A percentile compares a stretch with the other conserved stretches of the same genome.
Evolutionary conservation across 352 stramenopile species (phyloP).

Genomic region (Phytophthora gonapodyides): DNA sequence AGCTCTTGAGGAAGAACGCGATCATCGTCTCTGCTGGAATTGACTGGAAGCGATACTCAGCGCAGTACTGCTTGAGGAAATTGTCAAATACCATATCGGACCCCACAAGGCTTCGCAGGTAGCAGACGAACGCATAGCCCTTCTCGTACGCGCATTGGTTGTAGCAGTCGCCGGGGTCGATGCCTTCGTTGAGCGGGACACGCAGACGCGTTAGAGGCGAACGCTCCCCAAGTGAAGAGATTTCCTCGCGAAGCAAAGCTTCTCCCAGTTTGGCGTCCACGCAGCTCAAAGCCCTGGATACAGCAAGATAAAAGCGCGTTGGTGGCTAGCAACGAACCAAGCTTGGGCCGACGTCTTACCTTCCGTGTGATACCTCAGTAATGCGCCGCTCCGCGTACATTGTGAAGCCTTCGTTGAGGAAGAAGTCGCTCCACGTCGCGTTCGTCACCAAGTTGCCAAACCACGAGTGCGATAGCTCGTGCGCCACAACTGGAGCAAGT

Average conservation of each 20-base stretch:
- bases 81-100: conserved; percentile 77
- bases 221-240: conserved; percentile 67
- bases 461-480: conserved; percentile 88
- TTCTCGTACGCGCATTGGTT: conserved; percentile 87
- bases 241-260: conserved; percentile 67
- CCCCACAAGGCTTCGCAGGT: conserved; percentile 65
- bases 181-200: conserved; percentile 73
- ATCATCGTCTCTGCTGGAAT: conserved; percentile 78
- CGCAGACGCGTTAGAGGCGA: conserved; percentile 71
- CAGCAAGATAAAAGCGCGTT: not conserved
- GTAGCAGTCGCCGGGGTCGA: conserved; percentile 82
- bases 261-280: conserved; percentile 77
- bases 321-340: not conserved
- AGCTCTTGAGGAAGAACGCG: conserved; percentile 68
- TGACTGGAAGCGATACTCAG: conserved; percentile 74
- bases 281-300: conserved; percentile 59
- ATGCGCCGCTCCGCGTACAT: conserved; percentile 86
- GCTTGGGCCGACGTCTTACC: conserved; percentile 30
- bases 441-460: conserved; percentile 88
- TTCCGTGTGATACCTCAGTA: conserved; percentile 63
- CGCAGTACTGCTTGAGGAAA: conserved; percentile 71
- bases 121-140: conserved; percentile 79
- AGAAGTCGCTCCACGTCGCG: conserved; percentile 87
- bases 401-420: conserved; percentile 89
- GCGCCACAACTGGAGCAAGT: conserved; percentile 57